Evolutionary conservation across 2,329 filamentous ascomycete genomes (phyloP).

Genomic region (Penicillium sp.): DNA sequence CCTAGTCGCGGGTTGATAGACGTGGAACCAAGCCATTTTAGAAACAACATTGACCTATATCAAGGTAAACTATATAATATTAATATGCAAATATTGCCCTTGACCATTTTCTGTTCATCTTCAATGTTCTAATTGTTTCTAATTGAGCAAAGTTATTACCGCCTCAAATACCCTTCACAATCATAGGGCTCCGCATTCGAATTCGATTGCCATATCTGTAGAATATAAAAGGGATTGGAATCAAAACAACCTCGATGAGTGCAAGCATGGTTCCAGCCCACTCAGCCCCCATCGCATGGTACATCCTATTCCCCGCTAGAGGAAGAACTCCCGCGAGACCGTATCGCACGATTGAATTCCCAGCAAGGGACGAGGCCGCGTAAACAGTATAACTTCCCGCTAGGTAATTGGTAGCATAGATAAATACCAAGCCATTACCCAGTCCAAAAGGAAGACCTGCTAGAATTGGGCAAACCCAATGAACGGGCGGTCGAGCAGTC

Average conservation of each 20-base stretch:
- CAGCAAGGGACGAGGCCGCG: conserved; percentile 70
- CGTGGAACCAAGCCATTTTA: too few species aligned
- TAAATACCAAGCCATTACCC: conserved; percentile 70
- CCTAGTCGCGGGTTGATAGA: too few species aligned
- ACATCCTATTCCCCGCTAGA: conserved; percentile 68
- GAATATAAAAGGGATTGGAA: conserved; percentile 42
- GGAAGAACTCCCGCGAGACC: conserved; percentile 68
- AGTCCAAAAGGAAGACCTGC: conserved; percentile 72
- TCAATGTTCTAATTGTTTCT: too few species aligned
- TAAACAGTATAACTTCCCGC: conserved; percentile 71
- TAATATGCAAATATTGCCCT: neutral
- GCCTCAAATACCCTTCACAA: conserved; percentile 4
- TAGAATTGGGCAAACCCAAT: conserved; percentile 71
- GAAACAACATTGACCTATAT: neutral
- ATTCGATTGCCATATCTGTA: conserved; percentile 43
- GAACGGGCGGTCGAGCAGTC: conserved; percentile 70
- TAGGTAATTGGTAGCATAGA: conserved; percentile 73
- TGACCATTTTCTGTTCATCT: neutral
- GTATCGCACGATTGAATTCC: conserved; percentile 69
- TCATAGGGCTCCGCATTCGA: conserved; percentile 26
- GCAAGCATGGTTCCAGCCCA: neutral
- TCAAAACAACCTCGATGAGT: conserved; percentile 8
- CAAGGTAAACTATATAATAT: neutral
- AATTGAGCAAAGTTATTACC: too few species aligned
- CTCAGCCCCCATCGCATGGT: conserved; percentile 53